These are phyloP conservation scores for Phytophthora megakarya DNA, from an alignment of 352 stramenopile species.

Conservation along the genomic window DNA sequence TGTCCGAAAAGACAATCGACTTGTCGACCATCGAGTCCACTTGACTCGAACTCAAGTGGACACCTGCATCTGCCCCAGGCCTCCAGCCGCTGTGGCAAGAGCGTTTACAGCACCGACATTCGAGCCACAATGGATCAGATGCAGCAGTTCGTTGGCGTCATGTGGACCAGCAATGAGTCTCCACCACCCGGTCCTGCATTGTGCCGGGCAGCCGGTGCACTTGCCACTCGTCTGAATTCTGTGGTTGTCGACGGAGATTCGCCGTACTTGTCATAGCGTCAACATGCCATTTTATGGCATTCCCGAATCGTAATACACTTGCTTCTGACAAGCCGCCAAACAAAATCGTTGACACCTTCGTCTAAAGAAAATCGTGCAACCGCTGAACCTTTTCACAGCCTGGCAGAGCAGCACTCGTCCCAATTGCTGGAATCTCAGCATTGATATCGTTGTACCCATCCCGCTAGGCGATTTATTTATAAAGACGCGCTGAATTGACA, in stretches of 20 bases:
- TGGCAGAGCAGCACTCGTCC: slow-evolving; percentile 8
- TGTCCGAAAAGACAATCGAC: background rate
- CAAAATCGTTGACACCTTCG: background rate
- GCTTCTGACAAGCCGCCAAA: background rate
- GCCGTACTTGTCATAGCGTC: background rate
- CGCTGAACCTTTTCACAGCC: slow-evolving; percentile 5
- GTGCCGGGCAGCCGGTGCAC: too few relatives aligned
- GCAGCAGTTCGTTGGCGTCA: slow-evolving; percentile 1
- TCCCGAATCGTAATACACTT: background rate
- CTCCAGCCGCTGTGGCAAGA: background rate
- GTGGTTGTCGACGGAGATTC: too few relatives aligned
- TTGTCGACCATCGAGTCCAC: background rate
- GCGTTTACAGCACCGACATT: too few relatives aligned
- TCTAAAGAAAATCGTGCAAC: background rate
- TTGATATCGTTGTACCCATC: slow-evolving; percentile 22
- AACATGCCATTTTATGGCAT: background rate
- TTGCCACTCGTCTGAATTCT: background rate
- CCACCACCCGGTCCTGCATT: background rate
- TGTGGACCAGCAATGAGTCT: slow-evolving; percentile 2
- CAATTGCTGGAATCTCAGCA: slow-evolving; percentile 16
- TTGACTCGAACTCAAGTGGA: background rate
- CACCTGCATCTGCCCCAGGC: background rate
- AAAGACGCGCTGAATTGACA: background rate
- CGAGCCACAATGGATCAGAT: too few relatives aligned
- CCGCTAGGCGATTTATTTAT: background rate